Percentiles rank a stretch among this genome's conserved stretches.
Evolutionary conservation across 805 yeast species (phyloP).

Genomic region (Pichia cabralensis): DNA sequence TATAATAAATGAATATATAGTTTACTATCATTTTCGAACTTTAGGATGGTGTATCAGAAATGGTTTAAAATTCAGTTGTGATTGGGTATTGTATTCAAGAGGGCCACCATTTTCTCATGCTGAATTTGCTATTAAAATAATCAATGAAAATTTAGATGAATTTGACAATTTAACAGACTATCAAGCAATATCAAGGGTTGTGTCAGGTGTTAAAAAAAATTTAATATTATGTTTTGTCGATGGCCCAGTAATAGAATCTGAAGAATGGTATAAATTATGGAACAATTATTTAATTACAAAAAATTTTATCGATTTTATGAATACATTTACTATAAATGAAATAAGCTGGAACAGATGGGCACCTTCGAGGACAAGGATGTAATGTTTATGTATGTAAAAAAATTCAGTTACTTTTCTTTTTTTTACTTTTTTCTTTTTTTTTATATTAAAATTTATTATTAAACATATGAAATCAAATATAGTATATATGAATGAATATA

Average conservation of each 20-base stretch:
- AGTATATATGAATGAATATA: no score
- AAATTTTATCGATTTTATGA: conserved; percentile 26
- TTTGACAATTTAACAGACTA: conserved; percentile 39
- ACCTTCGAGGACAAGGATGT: conserved; percentile 77
- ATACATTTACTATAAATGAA: conserved; percentile 44
- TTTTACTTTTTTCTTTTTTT: neutral
- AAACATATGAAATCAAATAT: no score
- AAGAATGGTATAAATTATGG: conserved; percentile 10
- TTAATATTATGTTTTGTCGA: conserved; percentile 62
- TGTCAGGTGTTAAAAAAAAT: conserved; percentile 78
- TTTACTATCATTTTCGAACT: conserved; percentile 79
- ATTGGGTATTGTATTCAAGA: conserved; percentile 67
- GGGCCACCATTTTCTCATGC: conserved; percentile 98
- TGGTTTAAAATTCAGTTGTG: conserved; percentile 90
- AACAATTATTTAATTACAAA: conserved; percentile 8
- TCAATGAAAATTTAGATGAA: conserved; percentile 10
- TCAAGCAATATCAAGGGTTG: conserved; percentile 66
- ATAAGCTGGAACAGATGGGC: conserved; percentile 73
- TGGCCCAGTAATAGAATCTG: conserved; percentile 31
- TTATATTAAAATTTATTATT: no score
- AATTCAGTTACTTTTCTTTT: no score
- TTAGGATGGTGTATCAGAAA: conserved; percentile 91
- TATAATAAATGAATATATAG: conserved; percentile 46
- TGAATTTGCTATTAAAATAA: conserved; percentile 51
- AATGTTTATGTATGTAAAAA: no score